phyloP scores from a whole-genome alignment of 23 red algal genomes.

The Gracilaria vermiculophylla region DNA sequence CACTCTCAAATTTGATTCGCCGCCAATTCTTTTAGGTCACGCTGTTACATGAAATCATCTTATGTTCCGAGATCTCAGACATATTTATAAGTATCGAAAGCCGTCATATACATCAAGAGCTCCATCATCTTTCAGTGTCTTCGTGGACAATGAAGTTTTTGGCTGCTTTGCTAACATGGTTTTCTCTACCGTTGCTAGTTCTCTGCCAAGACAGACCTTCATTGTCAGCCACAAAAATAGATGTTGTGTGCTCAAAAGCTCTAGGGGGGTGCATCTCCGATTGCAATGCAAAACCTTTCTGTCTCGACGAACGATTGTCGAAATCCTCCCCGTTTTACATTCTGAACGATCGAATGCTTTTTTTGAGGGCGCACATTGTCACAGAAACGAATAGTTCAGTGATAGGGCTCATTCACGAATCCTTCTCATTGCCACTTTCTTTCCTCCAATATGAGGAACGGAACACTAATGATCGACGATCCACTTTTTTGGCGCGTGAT shows the following conservation, averaged over 20 bases:
- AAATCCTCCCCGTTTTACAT: constrained; percentile 2
- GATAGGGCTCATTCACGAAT: constrained; percentile 9
- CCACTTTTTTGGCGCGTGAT: not conserved
- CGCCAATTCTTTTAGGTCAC: no score
- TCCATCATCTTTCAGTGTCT: no score
- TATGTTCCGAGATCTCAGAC: no score
- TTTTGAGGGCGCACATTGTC: constrained; percentile 14
- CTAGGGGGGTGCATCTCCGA: constrained; percentile 27
- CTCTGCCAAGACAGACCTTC: not conserved
- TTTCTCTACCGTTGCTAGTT: not conserved
- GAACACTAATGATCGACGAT: not conserved
- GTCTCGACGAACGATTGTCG: not conserved
- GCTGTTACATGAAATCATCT: no score
- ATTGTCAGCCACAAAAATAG: not conserved
- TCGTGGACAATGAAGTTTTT: no score
- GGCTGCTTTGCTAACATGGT: not conserved
- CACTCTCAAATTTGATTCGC: no score
- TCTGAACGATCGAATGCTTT: constrained; percentile 10
- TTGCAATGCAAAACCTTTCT: not conserved
- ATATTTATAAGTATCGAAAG: no score
- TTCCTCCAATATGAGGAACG: no score
- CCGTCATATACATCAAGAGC: no score
- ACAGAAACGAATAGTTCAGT: not conserved
- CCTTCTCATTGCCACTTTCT: constrained; percentile 6
- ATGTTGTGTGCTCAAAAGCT: constrained; percentile 10